Evolutionary conservation across 2,329 filamentous ascomycete genomes (phyloP).

Genomic region (Lachnellula willkommii): DNA sequence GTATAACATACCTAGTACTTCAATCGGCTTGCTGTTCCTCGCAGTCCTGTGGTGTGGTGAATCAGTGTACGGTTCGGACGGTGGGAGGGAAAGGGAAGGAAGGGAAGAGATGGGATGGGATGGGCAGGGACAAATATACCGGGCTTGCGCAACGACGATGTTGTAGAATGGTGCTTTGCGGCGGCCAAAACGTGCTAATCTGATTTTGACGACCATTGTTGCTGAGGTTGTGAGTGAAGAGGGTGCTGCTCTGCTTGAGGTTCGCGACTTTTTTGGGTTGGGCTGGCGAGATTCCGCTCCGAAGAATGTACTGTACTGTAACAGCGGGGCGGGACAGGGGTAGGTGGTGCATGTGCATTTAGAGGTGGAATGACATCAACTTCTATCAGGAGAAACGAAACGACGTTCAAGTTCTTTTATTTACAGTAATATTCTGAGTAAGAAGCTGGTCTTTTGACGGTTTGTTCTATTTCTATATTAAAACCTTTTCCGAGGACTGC

Average conservation of each 20-base stretch:
- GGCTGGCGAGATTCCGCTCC: not conserved
- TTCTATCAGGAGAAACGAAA: not conserved
- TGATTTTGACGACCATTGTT: conserved; percentile 87
- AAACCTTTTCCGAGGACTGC: too few relatives aligned
- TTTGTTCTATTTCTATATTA: too few relatives aligned
- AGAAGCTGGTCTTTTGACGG: too few relatives aligned
- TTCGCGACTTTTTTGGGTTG: conserved; percentile 8
- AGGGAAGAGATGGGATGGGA: not conserved
- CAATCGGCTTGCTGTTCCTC: conserved; percentile 80
- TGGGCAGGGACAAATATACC: conserved; percentile 47
- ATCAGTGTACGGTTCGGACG: not conserved
- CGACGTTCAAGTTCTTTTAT: not conserved
- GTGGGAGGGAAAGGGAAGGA: not conserved
- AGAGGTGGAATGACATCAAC: not conserved
- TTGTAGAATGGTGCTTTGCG: conserved; percentile 92
- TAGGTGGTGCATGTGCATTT: not conserved
- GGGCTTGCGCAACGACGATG: conserved; percentile 89
- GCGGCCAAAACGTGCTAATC: conserved; percentile 88
- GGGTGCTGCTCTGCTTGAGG: not conserved
- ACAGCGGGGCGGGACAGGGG: conserved; percentile 2
- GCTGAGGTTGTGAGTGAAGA: not conserved
- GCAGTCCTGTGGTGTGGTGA: conserved; percentile 58
- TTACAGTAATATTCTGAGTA: too few relatives aligned
- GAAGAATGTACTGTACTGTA: too few relatives aligned
- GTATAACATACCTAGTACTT: conserved; percentile 64